Conservation (phyloP, 2,329 filamentous ascomycete species). For the Ophiostoma sp. region DNA sequence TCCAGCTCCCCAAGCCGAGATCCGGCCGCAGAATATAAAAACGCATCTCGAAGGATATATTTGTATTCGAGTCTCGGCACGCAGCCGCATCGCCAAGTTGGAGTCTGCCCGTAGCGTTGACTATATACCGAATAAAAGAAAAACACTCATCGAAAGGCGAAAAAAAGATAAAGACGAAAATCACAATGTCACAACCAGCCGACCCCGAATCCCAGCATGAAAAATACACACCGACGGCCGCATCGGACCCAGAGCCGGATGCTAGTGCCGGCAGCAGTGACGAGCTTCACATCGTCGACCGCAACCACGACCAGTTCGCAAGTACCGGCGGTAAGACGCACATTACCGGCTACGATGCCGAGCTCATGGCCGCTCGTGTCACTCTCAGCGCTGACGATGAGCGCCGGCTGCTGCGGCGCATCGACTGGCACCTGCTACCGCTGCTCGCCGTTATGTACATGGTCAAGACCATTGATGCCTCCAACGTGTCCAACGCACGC, state of each 20-base stretch:
- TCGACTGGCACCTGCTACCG: constrained; percentile 25
- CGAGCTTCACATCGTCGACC: constrained; percentile 5
- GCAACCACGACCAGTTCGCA: neutral
- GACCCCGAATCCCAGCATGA: neutral
- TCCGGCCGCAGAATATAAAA: neutral
- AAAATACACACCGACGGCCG: neutral
- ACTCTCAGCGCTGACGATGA: constrained; percentile 23
- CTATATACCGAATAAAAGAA: no score
- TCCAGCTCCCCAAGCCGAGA: neutral
- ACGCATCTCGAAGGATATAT: neutral
- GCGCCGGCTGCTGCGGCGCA: constrained; percentile 23
- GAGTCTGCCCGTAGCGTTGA: no score
- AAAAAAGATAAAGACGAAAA: no score
- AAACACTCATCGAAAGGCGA: no score
- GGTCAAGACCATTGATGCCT: constrained; percentile 25
- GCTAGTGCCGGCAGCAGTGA: neutral
- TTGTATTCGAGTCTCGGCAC: no score
- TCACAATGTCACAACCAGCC: neutral
- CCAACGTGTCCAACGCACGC: constrained; percentile 37
- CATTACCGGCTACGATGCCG: constrained; percentile 22
- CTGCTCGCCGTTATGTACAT: constrained; percentile 25
- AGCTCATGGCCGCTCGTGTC: constrained; percentile 17
- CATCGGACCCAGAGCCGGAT: neutral
- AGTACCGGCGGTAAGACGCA: neutral
- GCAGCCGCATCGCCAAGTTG: no score